Evolutionary conservation across 2,329 filamentous ascomycete genomes (phyloP), one percentile per base, ranked within the genome.

Genomic region (Keithomyces neogunnii): DNA sequence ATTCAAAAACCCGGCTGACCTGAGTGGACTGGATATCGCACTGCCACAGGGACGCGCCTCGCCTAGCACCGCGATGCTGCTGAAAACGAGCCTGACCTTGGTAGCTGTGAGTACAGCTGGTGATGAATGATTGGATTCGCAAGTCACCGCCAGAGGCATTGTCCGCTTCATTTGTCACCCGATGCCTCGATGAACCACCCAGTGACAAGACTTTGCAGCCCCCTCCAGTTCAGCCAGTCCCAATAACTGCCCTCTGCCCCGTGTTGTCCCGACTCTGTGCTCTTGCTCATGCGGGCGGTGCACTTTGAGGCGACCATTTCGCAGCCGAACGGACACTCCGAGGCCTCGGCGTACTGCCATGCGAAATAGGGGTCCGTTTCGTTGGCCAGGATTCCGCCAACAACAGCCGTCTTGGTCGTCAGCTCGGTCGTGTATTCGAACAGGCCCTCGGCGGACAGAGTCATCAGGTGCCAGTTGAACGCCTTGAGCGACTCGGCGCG

Each of bases 281-380:
- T 10, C 4, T 28, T 28, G 9, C 26, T 28, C 10, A 13, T 1
- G 26, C 0, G 6, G n/a, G 28, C 5, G 6, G 8, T 5, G 35
- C 46, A 51, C 4, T n/a, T 6, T 7, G 10, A 40, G 7, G 33
- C 45, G 5, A 4, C 19, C 33, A 36, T 48, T 45, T 32, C 8
- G 30, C 55, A 55, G 2, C 53, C 55, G 1, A 11, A 4, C 13
- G 55, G 53, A 28, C 55, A 54, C 3, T 28, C 32, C 26, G 43
- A 26, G 10, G 38, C 38, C 0, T 56, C 53, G 56, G 75, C 64
- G 61, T 68, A 79, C 65, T 81, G 78, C 78, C 77, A 82, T 30
- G 59, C 55, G 62, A 81, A 81, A 54, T 70, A 74, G 5, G 64
- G 63, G 62, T 81, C 74, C 40, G 77, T 81, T 66, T 81, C 78